Base-by-base conservation (phyloP, 345 rosid species). In the Eutrema japonicum region DNA sequence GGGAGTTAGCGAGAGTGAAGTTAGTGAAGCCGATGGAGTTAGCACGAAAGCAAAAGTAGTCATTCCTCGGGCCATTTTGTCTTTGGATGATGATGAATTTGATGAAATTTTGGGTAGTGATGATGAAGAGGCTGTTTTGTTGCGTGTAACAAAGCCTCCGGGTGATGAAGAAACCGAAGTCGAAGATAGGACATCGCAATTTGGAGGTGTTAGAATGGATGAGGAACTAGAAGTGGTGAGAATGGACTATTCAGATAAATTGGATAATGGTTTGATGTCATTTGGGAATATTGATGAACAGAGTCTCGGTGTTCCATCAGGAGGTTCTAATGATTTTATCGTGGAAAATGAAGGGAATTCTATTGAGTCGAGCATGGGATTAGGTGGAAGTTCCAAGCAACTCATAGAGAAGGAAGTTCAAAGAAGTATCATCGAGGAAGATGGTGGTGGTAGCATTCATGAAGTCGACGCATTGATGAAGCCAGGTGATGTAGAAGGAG, bases 41-140 rank as follows among this genome's bases (percentile, higher is more conserved):
- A 58, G 48, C 65, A 27, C 30, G 58, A 75, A 70, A 68, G 74
- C 78, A 32, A 72, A 68, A 46, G 64, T 3, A 30, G 68, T 74
- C 42, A 76, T 79, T 79, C 96, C 93, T 5, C 58, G 88, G 66
- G 95, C 95, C 0, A 75, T 75, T 55, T 75, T 88, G 85, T 88
- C 95, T 12, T 45, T 85, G 58, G 89, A 92, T 43, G 91, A 85
- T 71, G 96, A 87, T 70, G 87, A 72, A 2, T 57, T 53, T 56
- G 80, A 83, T 33, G 83, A 79, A 16, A 42, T 74, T 50, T 48
- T 75, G 43, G 74, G 69, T 56, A 84, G 51, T 64, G 89, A 78
- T 12, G 85, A 79, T 41, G 79, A 81, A 36, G 73, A 56, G 37
- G 16, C 29, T 27, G 68, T 11, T 27, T 49, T 78, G 60, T 71